Evolutionary conservation across 768 basidiomycete species (phyloP).

Genomic region (Mycena venus): DNA sequence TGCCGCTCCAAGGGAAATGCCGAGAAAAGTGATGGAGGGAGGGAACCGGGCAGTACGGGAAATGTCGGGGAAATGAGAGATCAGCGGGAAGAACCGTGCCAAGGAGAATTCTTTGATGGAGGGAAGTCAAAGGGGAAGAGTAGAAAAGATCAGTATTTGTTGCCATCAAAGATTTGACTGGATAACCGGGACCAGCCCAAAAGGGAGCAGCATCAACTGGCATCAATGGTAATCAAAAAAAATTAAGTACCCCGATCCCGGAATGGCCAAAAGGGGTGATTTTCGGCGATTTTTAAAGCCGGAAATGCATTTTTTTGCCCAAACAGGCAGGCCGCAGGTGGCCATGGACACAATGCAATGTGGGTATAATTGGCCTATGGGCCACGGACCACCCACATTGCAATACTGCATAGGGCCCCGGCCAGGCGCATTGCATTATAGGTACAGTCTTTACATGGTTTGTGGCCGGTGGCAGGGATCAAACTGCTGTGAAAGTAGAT

Average conservation of each 20-base stretch:
- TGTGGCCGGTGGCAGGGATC: too few relatives aligned
- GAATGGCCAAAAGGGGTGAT: background rate
- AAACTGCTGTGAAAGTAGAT: too few relatives aligned
- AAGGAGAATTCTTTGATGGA: background rate
- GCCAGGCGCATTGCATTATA: background rate
- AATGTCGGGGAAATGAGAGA: background rate
- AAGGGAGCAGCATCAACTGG: background rate
- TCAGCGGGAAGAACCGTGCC: too few relatives aligned
- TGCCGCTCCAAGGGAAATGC: constrained; percentile 57
- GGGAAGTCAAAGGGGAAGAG: too few relatives aligned
- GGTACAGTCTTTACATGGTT: constrained; percentile 5
- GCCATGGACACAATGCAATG: background rate
- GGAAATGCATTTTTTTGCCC: background rate
- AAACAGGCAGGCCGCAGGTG: background rate
- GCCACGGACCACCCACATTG: background rate
- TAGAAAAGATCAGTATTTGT: background rate
- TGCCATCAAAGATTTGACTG: background rate
- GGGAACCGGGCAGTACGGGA: too few relatives aligned
- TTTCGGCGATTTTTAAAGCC: background rate
- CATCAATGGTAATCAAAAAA: background rate
- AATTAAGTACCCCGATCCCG: background rate
- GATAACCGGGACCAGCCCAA: background rate
- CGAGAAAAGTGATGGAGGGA: background rate
- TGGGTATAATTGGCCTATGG: background rate
- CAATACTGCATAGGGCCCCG: background rate